A percentile compares a stretch with the other conserved stretches of the same genome.
phyloP scores from a whole-genome alignment of 495 filamentous ascomycete species.

The Margaritispora aquatica region DNA sequence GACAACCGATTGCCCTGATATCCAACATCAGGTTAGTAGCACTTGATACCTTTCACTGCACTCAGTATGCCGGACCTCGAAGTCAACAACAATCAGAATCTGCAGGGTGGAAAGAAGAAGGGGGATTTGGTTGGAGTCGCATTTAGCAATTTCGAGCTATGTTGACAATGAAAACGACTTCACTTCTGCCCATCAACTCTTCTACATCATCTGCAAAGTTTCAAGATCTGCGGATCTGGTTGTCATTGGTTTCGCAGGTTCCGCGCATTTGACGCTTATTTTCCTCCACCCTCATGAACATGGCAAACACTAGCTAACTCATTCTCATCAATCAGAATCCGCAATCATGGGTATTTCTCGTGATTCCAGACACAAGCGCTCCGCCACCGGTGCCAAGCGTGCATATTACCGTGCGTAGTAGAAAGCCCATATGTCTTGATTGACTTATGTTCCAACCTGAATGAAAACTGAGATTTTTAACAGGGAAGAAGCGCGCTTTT shows the following conservation, averaged over 20 bases:
- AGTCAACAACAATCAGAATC: slow-evolving; percentile 12
- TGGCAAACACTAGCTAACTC: slow-evolving; percentile 18
- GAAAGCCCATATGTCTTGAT: slow-evolving; percentile 48
- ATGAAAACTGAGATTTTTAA: slow-evolving; percentile 36
- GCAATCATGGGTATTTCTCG: slow-evolving; percentile 99
- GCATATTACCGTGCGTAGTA: slow-evolving; percentile 73
- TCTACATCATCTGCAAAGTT: slow-evolving; percentile 1
- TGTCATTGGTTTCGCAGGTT: slow-evolving; percentile 6
- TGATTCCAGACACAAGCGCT: slow-evolving; percentile 98
- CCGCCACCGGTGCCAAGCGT: slow-evolving; percentile 94
- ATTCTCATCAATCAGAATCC: slow-evolving; percentile 24
- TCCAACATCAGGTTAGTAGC: slow-evolving; percentile 26
- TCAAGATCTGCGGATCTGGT: slow-evolving; percentile 6
- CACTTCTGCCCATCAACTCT: neutral
- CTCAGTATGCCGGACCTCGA: neutral
- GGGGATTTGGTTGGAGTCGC: slow-evolving; percentile 2
- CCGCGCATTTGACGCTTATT: neutral
- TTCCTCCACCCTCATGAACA: neutral
- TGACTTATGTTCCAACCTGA: slow-evolving; percentile 57
- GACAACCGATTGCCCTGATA: slow-evolving; percentile 24
- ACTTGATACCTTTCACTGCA: neutral
- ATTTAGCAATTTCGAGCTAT: neutral
- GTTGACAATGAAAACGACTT: neutral
- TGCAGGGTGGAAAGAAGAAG: neutral
- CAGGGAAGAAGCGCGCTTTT: slow-evolving; percentile 88